Percentiles rank a stretch among this genome's conserved stretches.
Evolutionary conservation across 495 filamentous ascomycete genomes (phyloP).

Genomic region (Copromyces sp.): DNA sequence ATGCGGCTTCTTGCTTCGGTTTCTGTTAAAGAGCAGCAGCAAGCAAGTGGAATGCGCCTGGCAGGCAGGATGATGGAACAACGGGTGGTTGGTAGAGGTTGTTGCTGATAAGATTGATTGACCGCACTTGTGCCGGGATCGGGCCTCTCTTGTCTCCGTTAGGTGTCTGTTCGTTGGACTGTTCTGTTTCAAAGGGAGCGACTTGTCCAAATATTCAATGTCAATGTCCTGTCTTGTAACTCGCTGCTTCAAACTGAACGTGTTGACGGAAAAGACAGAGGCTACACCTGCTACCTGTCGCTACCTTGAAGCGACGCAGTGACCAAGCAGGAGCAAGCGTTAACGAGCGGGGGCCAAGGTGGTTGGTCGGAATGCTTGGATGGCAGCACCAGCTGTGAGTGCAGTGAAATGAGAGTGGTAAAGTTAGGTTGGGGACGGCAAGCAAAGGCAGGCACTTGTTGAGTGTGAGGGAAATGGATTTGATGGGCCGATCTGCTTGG

Average conservation of each 20-base stretch:
- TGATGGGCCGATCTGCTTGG: conserved; percentile 23
- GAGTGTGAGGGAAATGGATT: background rate
- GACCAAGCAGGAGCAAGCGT: background rate
- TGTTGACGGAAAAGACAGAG: background rate
- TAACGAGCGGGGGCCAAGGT: background rate
- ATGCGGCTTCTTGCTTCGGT: background rate
- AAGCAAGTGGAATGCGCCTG: background rate
- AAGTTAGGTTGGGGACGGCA: background rate
- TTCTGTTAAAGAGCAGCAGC: background rate
- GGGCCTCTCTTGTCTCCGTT: background rate
- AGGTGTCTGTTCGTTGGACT: background rate
- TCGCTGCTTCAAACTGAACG: background rate
- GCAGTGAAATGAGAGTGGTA: background rate
- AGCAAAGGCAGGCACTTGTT: background rate
- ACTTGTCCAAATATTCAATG: background rate
- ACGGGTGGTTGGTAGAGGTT: background rate
- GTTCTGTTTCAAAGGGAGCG: background rate
- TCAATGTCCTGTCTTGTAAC: background rate
- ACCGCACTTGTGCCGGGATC: background rate
- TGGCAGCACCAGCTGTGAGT: background rate
- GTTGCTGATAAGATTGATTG: background rate
- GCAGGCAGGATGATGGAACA: background rate
- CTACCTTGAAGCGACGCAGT: background rate
- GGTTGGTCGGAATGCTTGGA: background rate
- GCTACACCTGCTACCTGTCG: background rate